phyloP scores from a whole-genome alignment of 176 grass and related monocot genomes.

The Paspalum notatum region DNA sequence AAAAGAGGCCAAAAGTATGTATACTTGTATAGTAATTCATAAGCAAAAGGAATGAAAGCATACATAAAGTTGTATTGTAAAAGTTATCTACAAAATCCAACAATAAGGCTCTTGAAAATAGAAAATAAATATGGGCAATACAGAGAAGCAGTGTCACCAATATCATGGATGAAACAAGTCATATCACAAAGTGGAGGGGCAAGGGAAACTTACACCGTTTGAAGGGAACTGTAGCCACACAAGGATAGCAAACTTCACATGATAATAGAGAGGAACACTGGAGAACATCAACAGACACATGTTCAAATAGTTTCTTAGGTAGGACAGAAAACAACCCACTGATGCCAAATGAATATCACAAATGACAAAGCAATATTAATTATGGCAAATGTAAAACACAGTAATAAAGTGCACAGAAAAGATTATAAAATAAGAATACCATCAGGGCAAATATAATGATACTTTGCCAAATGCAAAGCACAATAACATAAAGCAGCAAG shows the following conservation, averaged over 20 bases:
- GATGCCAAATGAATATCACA: not conserved
- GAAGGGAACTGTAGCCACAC: constrained; percentile 84
- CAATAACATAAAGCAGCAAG: constrained; percentile 13
- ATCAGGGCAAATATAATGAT: not conserved
- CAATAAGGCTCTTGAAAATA: constrained; percentile 14
- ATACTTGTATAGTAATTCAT: not conserved
- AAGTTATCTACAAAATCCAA: not conserved
- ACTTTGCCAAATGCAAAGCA: not conserved
- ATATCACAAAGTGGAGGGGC: not conserved
- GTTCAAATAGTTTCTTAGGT: constrained; percentile 18
- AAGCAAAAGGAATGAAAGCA: not conserved
- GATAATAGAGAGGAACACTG: constrained; percentile 86
- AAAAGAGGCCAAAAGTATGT: constrained; percentile 1
- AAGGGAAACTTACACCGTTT: constrained; percentile 57
- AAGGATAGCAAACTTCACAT: constrained; percentile 83
- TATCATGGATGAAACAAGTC: not conserved
- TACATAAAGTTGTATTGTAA: not conserved
- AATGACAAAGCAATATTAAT: not conserved
- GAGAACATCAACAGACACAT: constrained; percentile 41
- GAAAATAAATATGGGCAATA: constrained; percentile 9
- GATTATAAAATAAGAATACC: not conserved
- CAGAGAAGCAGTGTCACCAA: constrained; percentile 21
- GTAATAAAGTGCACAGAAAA: not conserved
- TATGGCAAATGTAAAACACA: constrained; percentile 7
- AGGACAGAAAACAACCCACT: constrained; percentile 13